phyloP scores from a whole-genome alignment of 2,329 filamentous ascomycete species.

The Fusarium sublunatum region DNA sequence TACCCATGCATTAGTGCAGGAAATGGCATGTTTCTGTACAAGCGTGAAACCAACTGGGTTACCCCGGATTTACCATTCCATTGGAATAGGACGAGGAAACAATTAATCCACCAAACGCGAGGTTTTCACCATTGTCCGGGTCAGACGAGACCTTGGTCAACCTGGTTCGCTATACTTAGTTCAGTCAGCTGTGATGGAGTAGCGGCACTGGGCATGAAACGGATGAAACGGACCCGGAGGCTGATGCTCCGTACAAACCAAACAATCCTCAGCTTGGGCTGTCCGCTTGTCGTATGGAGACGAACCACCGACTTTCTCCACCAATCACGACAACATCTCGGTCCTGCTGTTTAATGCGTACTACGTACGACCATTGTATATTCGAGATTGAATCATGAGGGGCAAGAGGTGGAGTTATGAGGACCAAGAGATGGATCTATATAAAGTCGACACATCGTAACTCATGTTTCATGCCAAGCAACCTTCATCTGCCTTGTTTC shows the following conservation, averaged over 20 bases:
- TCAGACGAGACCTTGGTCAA: neutral
- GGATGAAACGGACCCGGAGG: constrained; percentile 34
- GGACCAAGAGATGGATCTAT: neutral
- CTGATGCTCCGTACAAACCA: constrained; percentile 12
- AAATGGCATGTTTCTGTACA: neutral
- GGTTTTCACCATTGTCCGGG: neutral
- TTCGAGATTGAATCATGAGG: neutral
- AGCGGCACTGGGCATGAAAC: constrained; percentile 20
- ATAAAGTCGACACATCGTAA: neutral
- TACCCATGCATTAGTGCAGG: neutral
- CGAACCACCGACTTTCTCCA: constrained; percentile 18
- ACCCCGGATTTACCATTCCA: constrained; percentile 9
- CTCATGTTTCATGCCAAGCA: neutral
- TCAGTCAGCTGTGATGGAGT: neutral
- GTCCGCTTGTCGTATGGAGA: too few relatives aligned
- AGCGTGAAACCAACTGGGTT: constrained; percentile 10
- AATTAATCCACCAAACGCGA: constrained; percentile 10
- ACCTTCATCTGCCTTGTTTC: neutral
- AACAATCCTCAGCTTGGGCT: constrained; percentile 1
- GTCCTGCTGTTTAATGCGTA: neutral
- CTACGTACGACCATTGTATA: neutral
- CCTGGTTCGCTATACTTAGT: constrained; percentile 9
- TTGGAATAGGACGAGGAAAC: neutral
- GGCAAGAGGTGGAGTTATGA: neutral
- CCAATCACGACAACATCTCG: constrained; percentile 13